These are phyloP conservation scores for Polymyxa betae DNA, from an alignment of 208 protist genomes.

Conservation along the genomic window DNA sequence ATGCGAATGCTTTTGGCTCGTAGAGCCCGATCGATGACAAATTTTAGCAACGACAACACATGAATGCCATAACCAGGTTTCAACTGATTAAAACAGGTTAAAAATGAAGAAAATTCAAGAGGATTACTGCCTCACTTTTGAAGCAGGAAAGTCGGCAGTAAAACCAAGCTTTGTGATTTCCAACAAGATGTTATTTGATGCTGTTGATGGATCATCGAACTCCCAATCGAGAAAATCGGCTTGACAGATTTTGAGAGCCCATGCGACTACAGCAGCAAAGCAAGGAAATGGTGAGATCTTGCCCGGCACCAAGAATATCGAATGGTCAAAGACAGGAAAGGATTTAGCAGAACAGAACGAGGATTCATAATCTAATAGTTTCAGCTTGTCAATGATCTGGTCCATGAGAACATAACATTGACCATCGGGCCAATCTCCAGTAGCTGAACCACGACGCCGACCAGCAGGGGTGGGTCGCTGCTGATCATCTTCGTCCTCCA, in stretches of 20 bases:
- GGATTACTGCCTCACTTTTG: background rate
- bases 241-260: background rate
- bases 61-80: slow-evolving; percentile 15
- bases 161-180: slow-evolving; percentile 33
- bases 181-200: background rate
- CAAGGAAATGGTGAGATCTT: slow-evolving; percentile 8
- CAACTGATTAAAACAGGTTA: slow-evolving; percentile 7
- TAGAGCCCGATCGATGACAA: slow-evolving; percentile 8
- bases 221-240: slow-evolving; percentile 42
- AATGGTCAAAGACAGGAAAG: background rate
- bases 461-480: too few species aligned
- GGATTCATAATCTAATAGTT: slow-evolving; percentile 25
- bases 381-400: slow-evolving; percentile 30
- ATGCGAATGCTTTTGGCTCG: slow-evolving; percentile 26
- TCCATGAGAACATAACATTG: background rate
- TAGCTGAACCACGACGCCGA: background rate
- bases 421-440: background rate
- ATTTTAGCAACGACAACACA: background rate
- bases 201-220: slow-evolving; percentile 36
- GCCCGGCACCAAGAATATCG: background rate
- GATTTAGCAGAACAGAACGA: background rate
- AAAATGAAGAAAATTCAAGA: background rate
- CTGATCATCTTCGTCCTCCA: too few species aligned
- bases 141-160: slow-evolving; percentile 18
- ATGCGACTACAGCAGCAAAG: background rate